Percentiles rank a stretch among this genome's conserved stretches.
Conservation (phyloP, 2,329 filamentous ascomycete species). For the Dendryphion nanum region DNA sequence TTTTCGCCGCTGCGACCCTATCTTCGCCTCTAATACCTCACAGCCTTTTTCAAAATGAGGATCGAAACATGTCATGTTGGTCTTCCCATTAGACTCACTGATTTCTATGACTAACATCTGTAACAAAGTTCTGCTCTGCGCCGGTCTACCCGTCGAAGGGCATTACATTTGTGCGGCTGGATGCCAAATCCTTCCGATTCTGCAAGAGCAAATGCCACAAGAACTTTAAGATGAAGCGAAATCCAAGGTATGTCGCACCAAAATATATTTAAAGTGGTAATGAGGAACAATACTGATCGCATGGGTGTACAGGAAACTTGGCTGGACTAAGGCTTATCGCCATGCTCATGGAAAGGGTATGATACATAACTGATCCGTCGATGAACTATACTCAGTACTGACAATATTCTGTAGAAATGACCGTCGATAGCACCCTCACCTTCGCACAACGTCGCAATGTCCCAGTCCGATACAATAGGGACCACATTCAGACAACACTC, state of each 20-base stretch:
- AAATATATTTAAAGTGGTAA: too few species aligned
- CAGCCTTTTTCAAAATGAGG: constrained; percentile 38
- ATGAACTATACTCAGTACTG: too few species aligned
- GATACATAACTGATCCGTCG: too few species aligned
- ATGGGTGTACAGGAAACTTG: too few species aligned
- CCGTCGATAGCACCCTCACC: constrained; percentile 88
- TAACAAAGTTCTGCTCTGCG: constrained; percentile 69
- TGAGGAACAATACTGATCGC: too few species aligned
- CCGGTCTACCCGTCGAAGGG: constrained; percentile 48
- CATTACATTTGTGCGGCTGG: constrained; percentile 67
- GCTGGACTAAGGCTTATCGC: constrained; percentile 95
- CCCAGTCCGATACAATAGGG: constrained; percentile 92
- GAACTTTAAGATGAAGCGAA: constrained; percentile 95
- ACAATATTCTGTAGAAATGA: too few species aligned
- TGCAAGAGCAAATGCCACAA: constrained; percentile 65
- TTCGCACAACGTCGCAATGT: constrained; percentile 93
- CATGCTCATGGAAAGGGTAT: constrained; percentile 61
- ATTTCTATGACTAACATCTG: constrained; percentile 23
- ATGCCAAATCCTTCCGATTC: constrained; percentile 65
- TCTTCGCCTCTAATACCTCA: too few species aligned
- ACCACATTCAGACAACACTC: constrained; percentile 82
- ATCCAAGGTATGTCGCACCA: too few species aligned
- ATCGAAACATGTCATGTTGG: constrained; percentile 20
- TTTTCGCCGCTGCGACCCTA: too few species aligned
- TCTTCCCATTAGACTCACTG: too few species aligned